A percentile compares a stretch with the other conserved stretches of the same genome.
These are phyloP conservation scores for Amanita subjunquillea DNA, from an alignment of 768 basidiomycete species.

Conservation along the genomic window DNA sequence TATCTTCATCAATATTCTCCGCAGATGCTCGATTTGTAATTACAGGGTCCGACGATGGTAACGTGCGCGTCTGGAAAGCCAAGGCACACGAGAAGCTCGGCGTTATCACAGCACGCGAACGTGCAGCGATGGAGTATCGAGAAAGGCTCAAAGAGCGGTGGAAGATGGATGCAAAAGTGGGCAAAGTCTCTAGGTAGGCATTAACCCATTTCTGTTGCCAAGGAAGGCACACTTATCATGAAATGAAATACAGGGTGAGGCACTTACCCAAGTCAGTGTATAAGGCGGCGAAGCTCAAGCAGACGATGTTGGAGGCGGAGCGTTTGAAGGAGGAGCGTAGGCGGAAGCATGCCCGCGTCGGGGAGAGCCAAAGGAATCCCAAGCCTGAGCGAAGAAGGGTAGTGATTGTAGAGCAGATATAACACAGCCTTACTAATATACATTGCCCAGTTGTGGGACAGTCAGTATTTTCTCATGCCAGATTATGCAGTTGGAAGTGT, in stretches of 20 bases:
- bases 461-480: too few species aligned
- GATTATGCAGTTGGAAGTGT: too few species aligned
- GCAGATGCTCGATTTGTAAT: constrained; percentile 87
- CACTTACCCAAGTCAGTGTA: constrained; percentile 90
- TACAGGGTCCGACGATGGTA: constrained; percentile 90
- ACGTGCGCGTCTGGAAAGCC: constrained; percentile 92
- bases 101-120: constrained; percentile 80
- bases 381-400: constrained; percentile 86
- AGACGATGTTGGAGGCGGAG: constrained; percentile 84
- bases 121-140: constrained; percentile 88
- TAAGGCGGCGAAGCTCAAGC: constrained; percentile 78
- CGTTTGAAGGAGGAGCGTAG: constrained; percentile 91
- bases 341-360: constrained; percentile 79
- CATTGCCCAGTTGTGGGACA: too few species aligned
- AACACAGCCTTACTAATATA: constrained; percentile 3
- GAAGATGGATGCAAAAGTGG: constrained; percentile 76
- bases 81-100: constrained; percentile 90
- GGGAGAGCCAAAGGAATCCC: constrained; percentile 60
- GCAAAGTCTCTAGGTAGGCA: constrained; percentile 66
- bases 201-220: not conserved
- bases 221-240: constrained; percentile 1
- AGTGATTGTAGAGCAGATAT: constrained; percentile 74
- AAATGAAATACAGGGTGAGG: constrained; percentile 38
- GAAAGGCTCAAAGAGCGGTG: constrained; percentile 81
- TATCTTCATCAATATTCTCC: constrained; percentile 82